phyloP scores from a whole-genome alignment of 768 basidiomycete species.

The Calocera viscosa region DNA sequence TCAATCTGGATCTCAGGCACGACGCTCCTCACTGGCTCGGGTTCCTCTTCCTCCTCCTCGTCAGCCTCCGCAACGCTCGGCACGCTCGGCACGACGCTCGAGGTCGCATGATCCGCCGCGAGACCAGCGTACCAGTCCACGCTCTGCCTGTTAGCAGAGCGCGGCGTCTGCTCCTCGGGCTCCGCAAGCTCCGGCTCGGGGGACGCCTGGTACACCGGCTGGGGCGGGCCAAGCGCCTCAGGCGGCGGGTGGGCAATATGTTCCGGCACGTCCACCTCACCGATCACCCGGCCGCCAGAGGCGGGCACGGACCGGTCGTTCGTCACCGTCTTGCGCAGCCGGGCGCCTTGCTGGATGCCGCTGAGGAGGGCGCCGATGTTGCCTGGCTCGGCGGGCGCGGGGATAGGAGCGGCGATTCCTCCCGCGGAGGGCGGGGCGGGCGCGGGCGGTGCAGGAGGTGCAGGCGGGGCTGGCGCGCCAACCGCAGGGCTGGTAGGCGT shows the following conservation, averaged over 20 bases:
- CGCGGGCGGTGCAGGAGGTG: constrained; percentile 23
- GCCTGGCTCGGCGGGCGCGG: constrained; percentile 35
- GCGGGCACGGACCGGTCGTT: constrained; percentile 66
- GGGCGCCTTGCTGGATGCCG: constrained; percentile 64
- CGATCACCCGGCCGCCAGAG: constrained; percentile 65
- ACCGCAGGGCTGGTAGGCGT: constrained; percentile 25
- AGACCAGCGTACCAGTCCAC: constrained; percentile 87
- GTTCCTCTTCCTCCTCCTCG: constrained; percentile 33
- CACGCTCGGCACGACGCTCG: constrained; percentile 24
- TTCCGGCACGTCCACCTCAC: constrained; percentile 53
- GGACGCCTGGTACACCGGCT: not conserved
- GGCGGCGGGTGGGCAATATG: constrained; percentile 47
- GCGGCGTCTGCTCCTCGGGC: not conserved
- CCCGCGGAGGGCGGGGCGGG: constrained; percentile 24
- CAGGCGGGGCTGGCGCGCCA: constrained; percentile 28
- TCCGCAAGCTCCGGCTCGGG: constrained; percentile 4
- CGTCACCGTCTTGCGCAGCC: constrained; percentile 63
- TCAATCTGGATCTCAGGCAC: constrained; percentile 39
- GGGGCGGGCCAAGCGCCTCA: not conserved
- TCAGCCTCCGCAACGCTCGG: constrained; percentile 46
- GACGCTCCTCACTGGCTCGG: constrained; percentile 12
- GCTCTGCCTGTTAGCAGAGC: constrained; percentile 51
- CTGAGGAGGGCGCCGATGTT: constrained; percentile 51
- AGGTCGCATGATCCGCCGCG: constrained; percentile 46
- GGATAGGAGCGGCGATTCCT: constrained; percentile 26